Conservation (phyloP, 2,329 filamentous ascomycete species). For the Diplocarpon mali region DNA sequence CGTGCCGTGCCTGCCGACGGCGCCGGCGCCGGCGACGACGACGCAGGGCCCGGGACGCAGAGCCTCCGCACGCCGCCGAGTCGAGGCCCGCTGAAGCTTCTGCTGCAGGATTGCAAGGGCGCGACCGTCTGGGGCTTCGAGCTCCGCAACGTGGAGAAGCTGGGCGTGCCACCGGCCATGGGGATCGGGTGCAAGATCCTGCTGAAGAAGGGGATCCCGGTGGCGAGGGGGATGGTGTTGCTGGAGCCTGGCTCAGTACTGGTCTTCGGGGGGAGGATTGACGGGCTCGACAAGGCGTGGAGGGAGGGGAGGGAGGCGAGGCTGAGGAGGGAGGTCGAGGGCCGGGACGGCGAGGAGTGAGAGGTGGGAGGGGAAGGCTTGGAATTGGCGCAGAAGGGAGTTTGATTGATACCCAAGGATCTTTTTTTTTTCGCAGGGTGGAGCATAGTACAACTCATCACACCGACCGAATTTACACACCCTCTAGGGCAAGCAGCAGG, state of each 20-base stretch:
- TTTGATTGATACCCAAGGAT: no score
- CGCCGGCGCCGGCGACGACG: no score
- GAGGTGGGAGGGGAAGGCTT: not conserved
- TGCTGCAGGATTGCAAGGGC: slow-evolving; percentile 71
- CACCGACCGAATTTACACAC: no score
- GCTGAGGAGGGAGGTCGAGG: slow-evolving; percentile 49
- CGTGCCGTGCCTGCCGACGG: slow-evolving; percentile 43
- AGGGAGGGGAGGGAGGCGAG: slow-evolving; percentile 56
- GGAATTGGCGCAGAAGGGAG: not conserved
- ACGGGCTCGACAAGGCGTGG: slow-evolving; percentile 72
- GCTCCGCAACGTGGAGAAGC: slow-evolving; percentile 49
- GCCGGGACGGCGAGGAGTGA: not conserved
- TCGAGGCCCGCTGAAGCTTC: slow-evolving; percentile 59
- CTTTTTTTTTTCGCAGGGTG: no score
- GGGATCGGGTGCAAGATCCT: slow-evolving; percentile 76
- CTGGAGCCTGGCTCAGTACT: slow-evolving; percentile 57
- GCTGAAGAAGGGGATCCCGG: slow-evolving; percentile 52
- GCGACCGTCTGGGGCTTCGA: slow-evolving; percentile 63
- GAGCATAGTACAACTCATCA: no score
- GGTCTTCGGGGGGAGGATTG: slow-evolving; percentile 82
- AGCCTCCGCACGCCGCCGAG: not conserved
- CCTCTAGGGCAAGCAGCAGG: no score
- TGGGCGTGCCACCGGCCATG: slow-evolving; percentile 47
- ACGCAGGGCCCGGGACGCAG: not conserved
- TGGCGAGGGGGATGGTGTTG: slow-evolving; percentile 69